Evolutionary conservation across 1,139 yeast genomes (phyloP), one percentile per base, ranked within the genome.

Genomic region (Taphrina pruni): DNA sequence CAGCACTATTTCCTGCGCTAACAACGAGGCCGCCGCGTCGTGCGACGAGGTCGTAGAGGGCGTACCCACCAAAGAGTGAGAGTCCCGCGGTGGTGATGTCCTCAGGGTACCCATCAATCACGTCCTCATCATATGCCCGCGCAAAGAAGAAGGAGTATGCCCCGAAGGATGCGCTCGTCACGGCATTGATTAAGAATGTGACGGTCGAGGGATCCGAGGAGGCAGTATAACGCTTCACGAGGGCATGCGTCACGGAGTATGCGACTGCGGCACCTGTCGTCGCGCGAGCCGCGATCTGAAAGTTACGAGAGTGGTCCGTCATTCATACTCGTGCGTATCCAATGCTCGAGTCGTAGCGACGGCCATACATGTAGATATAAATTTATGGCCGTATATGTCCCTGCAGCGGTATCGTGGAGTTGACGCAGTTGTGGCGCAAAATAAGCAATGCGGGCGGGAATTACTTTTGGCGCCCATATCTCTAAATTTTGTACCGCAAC

Each of bases 101-200:
- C 6, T 11, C 6, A 2, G 60, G 60, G 50, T 39, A 39, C 14
- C 43, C 60, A 39, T 56, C 38, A 20, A 56, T 21, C n/a, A 56
- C 36, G 60, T 56, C 60, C 38, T 41, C 43, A 2, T 41, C 26
- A 21, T 32, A 56, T 6, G n/a, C 60, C 12, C 17, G 14, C 8
- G 50, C n/a, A 8, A 56, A 17, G 50, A 41, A 17, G 50, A 41
- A 17, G 50, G 60, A 32, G 32, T 17, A 39, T 14, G 20, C 9
- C 12, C 60, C 60, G 36, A 32, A 56, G 11, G 50, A 39, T 1
- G 45, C 60, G 20, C 60, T 56, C 36, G 38, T n/a, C 11, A 14
- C 7, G 35, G 36, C 35, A 21, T 56, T 56, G 32, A 56, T n/a
- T 17, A 56, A 32, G 50, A 56, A 56, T 20, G 50, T 39, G 32